Base-by-base conservation (phyloP, 495 filamentous ascomycete species). In the Penicillium cinerascens region DNA sequence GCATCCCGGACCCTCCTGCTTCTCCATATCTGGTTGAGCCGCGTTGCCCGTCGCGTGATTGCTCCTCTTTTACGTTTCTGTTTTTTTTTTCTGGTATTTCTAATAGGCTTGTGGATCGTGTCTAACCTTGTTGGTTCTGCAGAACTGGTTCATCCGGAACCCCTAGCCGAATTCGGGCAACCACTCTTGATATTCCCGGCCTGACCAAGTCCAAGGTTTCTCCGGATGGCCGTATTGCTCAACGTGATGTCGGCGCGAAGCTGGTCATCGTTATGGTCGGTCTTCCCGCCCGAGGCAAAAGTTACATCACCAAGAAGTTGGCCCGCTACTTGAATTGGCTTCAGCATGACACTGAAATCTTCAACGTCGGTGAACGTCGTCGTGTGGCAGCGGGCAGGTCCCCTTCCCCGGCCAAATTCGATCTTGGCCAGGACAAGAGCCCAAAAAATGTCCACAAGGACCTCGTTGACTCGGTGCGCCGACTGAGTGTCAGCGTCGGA, bases 191-290 rank as follows among this genome's bases (percentile, higher is more conserved):
- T 66, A 92, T 93, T 47, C 89, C 89, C 36, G 87, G 87, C 37
- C 81, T 98, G 77, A 98, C 93, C 35, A 87, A 87, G 63, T 96
- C 92, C 36, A 89, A 87, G 64, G 89, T 92, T 17, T 97, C 93
- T 8, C 93, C 93, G 11, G 93, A 98, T 67, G 93, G 93, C 49
- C 82, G 86, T 44, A 98, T 98, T 54, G 84, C 93, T 51, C 84
- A 91, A 57, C 78, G 91, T 51, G 93, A 98, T 78, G 84, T 98
- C 43, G 93, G 91, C 20, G 84, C 92, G 16, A 98, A 98, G 76
- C 77, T 97, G 58, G 91, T 97, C 60, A 93, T 98, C 63, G 86
- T 97, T 61, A 98, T 98, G 93, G 93, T 98, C 43, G 93, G 93
- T 52, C 78, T 98, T 45, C 93, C 93, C 0, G 93, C 93, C 1